Evolutionary conservation across 2,329 filamentous ascomycete species (phyloP), one percentile per base, ranked within the genome.

Genomic region (Pseudogymnoascus sp.): DNA sequence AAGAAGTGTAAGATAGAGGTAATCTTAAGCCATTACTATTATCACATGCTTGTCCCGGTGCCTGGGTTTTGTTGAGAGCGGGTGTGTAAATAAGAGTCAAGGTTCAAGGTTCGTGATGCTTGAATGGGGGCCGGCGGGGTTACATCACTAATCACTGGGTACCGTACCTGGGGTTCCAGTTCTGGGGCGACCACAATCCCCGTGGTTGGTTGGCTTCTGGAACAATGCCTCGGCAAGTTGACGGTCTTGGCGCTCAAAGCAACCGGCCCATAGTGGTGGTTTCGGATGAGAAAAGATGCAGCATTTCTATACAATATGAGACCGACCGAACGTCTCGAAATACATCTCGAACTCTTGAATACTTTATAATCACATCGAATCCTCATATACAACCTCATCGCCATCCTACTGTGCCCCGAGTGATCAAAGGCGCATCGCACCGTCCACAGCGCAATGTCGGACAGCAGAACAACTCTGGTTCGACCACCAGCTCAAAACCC

Each of bases 401-500:
- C 50, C 4, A 56, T 1, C 28, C 50, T n/a, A 18, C 25, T 56
- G n/a, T 34, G n/a, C 50, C 50, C 28, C 7, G n/a, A 21, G 50
- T 56, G 50, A 56, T 34, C 46, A 34, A 56, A 56, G 50, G 25
- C 28, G 50, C 25, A 56, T 34, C 50, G n/a, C 25, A 11, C n/a
- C 10, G 18, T 5, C 10, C 31, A 44, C 18, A 44, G 21, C 50
- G 42, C 60, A 5, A 74, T 74, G 73, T 62, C 68, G 28, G 68
- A 73, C 34, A 6, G 40, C 37, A 73, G 73, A 56, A 69, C 78
- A 31, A 91, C 89, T 0, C 82, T 96, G 62, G 85, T 96, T 67
- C 84, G 86, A 71, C 88, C 91, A 60, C 91, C 90, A 67, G 86
- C 89, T 61, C 76, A 86, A 34, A 87, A 96, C 73, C 78, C 84